Conservation (phyloP, 2,329 filamentous ascomycete species). For the Sporothrix pallida region DNA sequence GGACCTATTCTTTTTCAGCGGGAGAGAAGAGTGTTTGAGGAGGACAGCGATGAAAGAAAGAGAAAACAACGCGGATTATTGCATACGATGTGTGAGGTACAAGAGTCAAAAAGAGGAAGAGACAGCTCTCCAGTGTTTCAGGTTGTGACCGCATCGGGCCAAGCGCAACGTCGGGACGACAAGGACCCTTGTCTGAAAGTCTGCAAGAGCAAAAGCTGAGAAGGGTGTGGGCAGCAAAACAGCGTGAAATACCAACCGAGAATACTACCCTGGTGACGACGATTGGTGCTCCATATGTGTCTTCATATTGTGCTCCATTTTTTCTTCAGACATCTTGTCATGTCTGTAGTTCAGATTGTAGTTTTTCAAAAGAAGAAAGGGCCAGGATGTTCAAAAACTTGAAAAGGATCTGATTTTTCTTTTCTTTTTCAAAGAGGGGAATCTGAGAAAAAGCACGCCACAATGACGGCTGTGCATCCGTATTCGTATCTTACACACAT, state of each 20-base stretch:
- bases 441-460: conserved; percentile 3
- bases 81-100: background rate
- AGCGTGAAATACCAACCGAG: conserved; percentile 1
- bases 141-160: conserved; percentile 25
- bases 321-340: background rate
- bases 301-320: conserved; percentile 7
- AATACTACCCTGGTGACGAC: conserved; percentile 18
- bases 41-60: background rate
- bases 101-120: background rate
- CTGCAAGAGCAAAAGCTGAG: background rate
- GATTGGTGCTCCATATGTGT: background rate
- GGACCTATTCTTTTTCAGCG: background rate
- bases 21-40: background rate
- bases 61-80: conserved; percentile 17
- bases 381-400: background rate
- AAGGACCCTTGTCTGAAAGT: conserved; percentile 12
- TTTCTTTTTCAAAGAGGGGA: background rate
- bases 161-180: conserved; percentile 22
- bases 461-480: conserved; percentile 2
- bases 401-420: background rate
- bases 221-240: background rate
- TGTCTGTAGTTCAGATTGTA: background rate
- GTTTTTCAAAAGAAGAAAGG: background rate
- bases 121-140: conserved; percentile 22
- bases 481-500: conserved; percentile 6